These are phyloP conservation scores for Metschnikowia rubicola DNA, from an alignment of 805 yeast genomes.

Conservation along the genomic window DNA sequence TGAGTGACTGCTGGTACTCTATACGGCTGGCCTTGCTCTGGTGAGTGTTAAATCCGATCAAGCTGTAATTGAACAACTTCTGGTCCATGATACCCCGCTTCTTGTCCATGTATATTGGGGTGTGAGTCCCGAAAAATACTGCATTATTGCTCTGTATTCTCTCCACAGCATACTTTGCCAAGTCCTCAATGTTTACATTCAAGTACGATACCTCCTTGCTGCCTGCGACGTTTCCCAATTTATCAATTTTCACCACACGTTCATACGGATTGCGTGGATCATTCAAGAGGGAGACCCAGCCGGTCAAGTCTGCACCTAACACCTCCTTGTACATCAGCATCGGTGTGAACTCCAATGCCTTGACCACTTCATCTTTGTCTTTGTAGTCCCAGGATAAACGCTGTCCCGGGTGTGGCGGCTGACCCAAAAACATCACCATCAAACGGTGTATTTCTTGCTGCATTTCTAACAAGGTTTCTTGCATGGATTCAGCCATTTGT, in stretches of 20 bases:
- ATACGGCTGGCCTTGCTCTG: constrained; percentile 20
- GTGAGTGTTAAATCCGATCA: constrained; percentile 13
- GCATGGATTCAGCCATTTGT: neutral
- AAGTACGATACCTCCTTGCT: constrained; percentile 18
- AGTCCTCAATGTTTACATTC: constrained; percentile 15
- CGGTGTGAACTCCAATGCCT: constrained; percentile 17
- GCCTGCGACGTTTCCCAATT: constrained; percentile 19
- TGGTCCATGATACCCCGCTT: constrained; percentile 21
- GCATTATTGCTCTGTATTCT: constrained; percentile 16
- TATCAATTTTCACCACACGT: constrained; percentile 16
- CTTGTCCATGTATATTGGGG: constrained; percentile 22
- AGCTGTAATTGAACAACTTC: constrained; percentile 16
- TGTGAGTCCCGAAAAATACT: constrained; percentile 22
- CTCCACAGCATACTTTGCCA: constrained; percentile 17
- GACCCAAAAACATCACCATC: constrained; percentile 20
- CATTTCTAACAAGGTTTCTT: constrained; percentile 6
- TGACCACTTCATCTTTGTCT: constrained; percentile 16
- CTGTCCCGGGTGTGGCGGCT: constrained; percentile 16
- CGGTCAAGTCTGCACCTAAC: constrained; percentile 15
- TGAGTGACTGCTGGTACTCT: constrained; percentile 19
- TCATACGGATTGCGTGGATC: constrained; percentile 22
- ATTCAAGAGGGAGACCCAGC: constrained; percentile 19
- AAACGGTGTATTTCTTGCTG: constrained; percentile 19
- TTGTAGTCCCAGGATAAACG: constrained; percentile 17
- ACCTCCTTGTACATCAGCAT: constrained; percentile 16